Percentiles rank a stretch among this genome's conserved stretches.
These are phyloP conservation scores for Rostrohypoxylon terebratum DNA, from an alignment of 495 filamentous ascomycete species.

Conservation along the genomic window DNA sequence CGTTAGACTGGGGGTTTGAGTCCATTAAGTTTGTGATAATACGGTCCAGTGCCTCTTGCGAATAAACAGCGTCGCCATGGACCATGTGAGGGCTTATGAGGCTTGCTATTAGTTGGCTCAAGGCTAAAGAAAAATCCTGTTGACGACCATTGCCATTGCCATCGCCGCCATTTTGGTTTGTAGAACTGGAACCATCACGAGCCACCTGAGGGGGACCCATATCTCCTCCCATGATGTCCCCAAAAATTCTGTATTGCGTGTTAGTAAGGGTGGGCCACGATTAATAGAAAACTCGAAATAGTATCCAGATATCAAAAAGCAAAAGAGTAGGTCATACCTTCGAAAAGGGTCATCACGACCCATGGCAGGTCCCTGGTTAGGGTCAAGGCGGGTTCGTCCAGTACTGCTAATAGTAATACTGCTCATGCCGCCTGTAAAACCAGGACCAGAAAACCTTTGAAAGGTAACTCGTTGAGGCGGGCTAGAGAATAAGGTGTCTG, in stretches of 20 bases:
- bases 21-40: conserved; percentile 92
- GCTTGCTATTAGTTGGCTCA: conserved; percentile 59
- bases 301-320: background rate
- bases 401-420: conserved; percentile 53
- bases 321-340: conserved; percentile 34
- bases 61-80: conserved; percentile 88
- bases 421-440: conserved; percentile 43
- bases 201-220: conserved; percentile 23
- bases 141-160: conserved; percentile 38
- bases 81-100: conserved; percentile 70
- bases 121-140: conserved; percentile 44
- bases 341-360: conserved; percentile 45
- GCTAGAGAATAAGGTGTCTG: conserved; percentile 41
- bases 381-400: conserved; percentile 17
- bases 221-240: conserved; percentile 34
- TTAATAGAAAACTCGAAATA: background rate
- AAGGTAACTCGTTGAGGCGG: conserved; percentile 36
- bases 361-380: conserved; percentile 4
- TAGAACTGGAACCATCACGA: conserved; percentile 21
- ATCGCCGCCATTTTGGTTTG: conserved; percentile 31
- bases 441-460: conserved; percentile 46
- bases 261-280: conserved; percentile 10
- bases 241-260: conserved; percentile 31
- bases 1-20: conserved; percentile 76
- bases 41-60: conserved; percentile 89